Percentiles rank a stretch among this genome's conserved stretches.
phyloP scores from a whole-genome alignment of 495 filamentous ascomycete species.

The Daldinia vernicosa region DNA sequence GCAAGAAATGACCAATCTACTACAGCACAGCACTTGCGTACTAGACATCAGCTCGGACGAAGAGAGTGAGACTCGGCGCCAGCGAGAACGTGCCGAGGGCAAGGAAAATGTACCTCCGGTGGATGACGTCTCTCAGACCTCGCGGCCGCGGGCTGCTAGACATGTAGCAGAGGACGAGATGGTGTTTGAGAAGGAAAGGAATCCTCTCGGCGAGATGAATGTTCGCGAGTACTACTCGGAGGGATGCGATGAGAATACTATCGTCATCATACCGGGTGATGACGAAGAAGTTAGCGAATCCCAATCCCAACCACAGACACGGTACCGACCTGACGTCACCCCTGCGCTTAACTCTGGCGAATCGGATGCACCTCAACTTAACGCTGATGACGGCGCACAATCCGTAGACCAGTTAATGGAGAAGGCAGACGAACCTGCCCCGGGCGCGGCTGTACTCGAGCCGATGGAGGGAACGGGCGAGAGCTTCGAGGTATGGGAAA shows the following conservation, averaged over 20 bases:
- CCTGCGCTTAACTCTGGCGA: conserved; percentile 45
- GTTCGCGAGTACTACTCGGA: conserved; percentile 77
- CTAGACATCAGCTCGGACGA: conserved; percentile 84
- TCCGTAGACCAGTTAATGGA: conserved; percentile 61
- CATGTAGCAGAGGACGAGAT: conserved; percentile 50
- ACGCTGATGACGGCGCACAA: conserved; percentile 36
- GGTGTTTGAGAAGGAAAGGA: conserved; percentile 63
- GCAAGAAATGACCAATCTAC: conserved; percentile 86
- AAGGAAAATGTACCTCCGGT: conserved; percentile 92
- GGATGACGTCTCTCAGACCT: conserved; percentile 65
- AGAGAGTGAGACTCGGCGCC: conserved; percentile 62
- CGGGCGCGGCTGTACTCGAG: conserved; percentile 56
- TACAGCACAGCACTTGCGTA: conserved; percentile 86
- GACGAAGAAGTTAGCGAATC: conserved; percentile 52
- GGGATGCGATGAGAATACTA: conserved; percentile 69
- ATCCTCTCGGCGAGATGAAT: conserved; percentile 74
- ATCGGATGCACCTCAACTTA: conserved; percentile 25
- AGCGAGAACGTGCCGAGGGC: conserved; percentile 64
- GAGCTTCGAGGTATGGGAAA: conserved; percentile 72
- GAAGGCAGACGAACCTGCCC: conserved; percentile 48
- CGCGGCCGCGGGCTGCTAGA: conserved; percentile 41
- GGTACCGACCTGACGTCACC: conserved; percentile 43
- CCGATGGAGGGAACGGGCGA: conserved; percentile 63
- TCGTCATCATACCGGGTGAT: conserved; percentile 66
- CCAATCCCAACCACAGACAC: background rate